Evolutionary conservation across 257 asterid species (phyloP).

Genomic region (Fraxinus americana): DNA sequence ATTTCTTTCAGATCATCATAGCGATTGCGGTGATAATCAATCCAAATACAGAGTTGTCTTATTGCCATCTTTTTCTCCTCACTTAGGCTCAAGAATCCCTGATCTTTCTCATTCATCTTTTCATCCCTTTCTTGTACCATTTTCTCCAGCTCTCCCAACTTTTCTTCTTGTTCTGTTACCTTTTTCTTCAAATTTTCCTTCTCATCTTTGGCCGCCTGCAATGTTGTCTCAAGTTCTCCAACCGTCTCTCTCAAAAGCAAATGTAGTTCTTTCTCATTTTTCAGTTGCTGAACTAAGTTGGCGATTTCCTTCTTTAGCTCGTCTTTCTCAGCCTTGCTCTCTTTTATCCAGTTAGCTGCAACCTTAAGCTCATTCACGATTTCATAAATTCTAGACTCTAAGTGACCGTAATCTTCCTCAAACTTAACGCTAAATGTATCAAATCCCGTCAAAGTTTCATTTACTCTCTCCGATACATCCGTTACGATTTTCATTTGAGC

Average conservation of each 20-base stretch:
- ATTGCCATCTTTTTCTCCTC: conserved; percentile 90
- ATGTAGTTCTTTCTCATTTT: conserved; percentile 39
- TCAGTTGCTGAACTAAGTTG: conserved; percentile 43
- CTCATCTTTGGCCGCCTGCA: conserved; percentile 47
- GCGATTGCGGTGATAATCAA: conserved; percentile 75
- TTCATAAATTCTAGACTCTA: conserved; percentile 80
- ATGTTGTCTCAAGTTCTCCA: conserved; percentile 35
- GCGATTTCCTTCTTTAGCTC: conserved; percentile 46
- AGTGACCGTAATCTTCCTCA: conserved; percentile 91
- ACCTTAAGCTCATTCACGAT: conserved; percentile 64
- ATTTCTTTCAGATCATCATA: conserved; percentile 61
- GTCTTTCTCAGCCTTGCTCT: conserved; percentile 47
- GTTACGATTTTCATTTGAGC: conserved; percentile 44
- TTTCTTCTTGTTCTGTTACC: conserved; percentile 41
- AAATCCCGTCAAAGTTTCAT: conserved; percentile 44
- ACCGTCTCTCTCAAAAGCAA: conserved; percentile 40
- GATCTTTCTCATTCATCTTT: conserved; percentile 58
- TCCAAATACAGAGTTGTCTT: conserved; percentile 71
- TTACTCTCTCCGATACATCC: conserved; percentile 52
- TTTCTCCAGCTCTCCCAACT: conserved; percentile 44
- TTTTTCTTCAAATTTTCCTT: conserved; percentile 40
- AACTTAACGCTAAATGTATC: conserved; percentile 75
- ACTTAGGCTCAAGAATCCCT: conserved; percentile 50
- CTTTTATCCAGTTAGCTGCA: conserved; percentile 48
- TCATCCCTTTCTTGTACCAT: conserved; percentile 45